Evolutionary conservation across 768 basidiomycete species (phyloP).

Genomic region (Suillus fuscotomentosus): DNA sequence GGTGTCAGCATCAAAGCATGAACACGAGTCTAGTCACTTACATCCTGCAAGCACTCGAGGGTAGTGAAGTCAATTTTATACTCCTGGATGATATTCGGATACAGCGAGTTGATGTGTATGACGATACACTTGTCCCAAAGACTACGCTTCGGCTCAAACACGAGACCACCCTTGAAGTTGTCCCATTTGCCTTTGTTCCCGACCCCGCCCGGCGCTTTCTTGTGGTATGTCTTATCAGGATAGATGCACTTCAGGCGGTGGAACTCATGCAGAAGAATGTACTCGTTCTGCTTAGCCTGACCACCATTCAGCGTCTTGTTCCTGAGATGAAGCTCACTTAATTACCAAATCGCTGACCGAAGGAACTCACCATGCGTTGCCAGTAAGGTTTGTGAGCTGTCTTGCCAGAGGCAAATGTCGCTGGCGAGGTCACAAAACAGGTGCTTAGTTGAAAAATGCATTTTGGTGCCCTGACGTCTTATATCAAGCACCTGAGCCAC

Average conservation of each 20-base stretch:
- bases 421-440: slow-evolving; percentile 91
- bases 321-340: slow-evolving; percentile 43
- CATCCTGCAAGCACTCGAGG: slow-evolving; percentile 68
- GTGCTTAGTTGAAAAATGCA: slow-evolving; percentile 80
- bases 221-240: slow-evolving; percentile 89
- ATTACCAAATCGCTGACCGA: neutral
- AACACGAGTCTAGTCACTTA: slow-evolving; percentile 22
- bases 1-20: neutral
- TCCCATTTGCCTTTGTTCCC: slow-evolving; percentile 70
- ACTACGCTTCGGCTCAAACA: slow-evolving; percentile 94
- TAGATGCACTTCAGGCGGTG: slow-evolving; percentile 94
- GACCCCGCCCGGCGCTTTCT: slow-evolving; percentile 51
- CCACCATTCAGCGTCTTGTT: slow-evolving; percentile 97
- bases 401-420: slow-evolving; percentile 87
- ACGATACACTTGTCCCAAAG: slow-evolving; percentile 98
- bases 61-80: slow-evolving; percentile 99
- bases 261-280: slow-evolving; percentile 97
- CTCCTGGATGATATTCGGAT: slow-evolving; percentile 99
- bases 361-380: slow-evolving; percentile 84
- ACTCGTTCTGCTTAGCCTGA: slow-evolving; percentile 97
- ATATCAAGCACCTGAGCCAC: slow-evolving; percentile 80
- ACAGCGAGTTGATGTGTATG: slow-evolving; percentile 99
- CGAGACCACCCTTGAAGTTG: slow-evolving; percentile 98
- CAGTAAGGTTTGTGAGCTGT: slow-evolving; percentile 93
- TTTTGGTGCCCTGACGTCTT: slow-evolving; percentile 79